Evolutionary conservation across 768 basidiomycete species (phyloP), one percentile per base, ranked within the genome.

Genomic region (Suillus occidentalis): DNA sequence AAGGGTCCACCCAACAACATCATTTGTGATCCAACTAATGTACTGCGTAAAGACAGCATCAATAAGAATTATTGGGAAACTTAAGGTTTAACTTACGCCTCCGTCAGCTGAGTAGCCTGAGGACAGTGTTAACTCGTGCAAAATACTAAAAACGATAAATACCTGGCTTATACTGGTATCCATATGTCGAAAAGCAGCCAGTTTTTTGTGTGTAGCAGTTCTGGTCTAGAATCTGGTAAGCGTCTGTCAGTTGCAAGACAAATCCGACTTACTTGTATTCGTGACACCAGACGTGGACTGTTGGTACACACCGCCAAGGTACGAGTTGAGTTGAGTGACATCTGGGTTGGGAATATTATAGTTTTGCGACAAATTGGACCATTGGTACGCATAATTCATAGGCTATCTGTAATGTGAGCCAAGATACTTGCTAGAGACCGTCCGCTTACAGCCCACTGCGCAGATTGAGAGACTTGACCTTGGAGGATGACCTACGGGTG

Each of bases 381-480:
- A 93, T 34, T 71, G 60, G 71, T 95, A 96, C 59, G 77, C 77
- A 47, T 83, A 81, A 73, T 95, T 91, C 79, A 92, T 93, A 0
- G 94, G 94, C 88, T 90, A 67, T 36, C 60, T 69, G 65, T 25
- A 47, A n/a, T 22, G 36, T 39, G 64, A 52, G 68, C 34, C 47
- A 28, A 3, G 22, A 31, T 42, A 40, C 42, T 31, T 47, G 25
- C 3, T 20, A 50, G n/a, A 42, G 31, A 55, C 9, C 20, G 5
- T 25, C 40, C 53, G 81, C 87, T 79, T 74, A 91, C 90, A 50
- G 80, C 89, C 87, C 88, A 91, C 72, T 97, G 94, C 8, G 84
- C 88, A 55, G 91, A 94, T 75, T 94, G 92, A 7, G 94, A 95
- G 20, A 95, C 92, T 68, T 87, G 80, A 9, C 86, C 87, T 13